These are phyloP conservation scores for Cornus florida DNA, from an alignment of 148 eudicot species.

Conservation along the genomic window DNA sequence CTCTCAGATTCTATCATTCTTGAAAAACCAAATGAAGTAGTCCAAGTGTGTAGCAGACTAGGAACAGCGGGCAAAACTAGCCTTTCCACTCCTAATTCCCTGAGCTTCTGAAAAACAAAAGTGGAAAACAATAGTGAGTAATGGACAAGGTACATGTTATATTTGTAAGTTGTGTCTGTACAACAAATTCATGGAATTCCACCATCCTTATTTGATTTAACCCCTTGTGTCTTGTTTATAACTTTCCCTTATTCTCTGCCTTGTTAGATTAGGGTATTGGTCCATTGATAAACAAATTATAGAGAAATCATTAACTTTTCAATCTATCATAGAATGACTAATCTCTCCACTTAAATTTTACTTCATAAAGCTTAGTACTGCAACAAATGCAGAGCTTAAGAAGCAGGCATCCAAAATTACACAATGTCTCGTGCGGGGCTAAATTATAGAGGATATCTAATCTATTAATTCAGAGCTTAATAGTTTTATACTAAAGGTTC, in stretches of 20 bases:
- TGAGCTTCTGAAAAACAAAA: constrained; percentile 51
- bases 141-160: not conserved
- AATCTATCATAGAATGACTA: not conserved
- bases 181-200: not conserved
- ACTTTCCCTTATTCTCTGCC: not conserved
- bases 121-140: constrained; percentile 1
- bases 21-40: constrained; percentile 73
- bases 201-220: not conserved
- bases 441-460: too few species aligned
- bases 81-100: constrained; percentile 74
- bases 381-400: too few species aligned
- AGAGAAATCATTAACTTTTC: not conserved
- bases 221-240: not conserved
- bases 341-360: not conserved
- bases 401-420: not conserved
- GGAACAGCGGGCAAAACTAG: constrained; percentile 83
- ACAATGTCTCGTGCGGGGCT: too few species aligned
- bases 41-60: constrained; percentile 76
- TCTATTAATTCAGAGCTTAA: too few species aligned
- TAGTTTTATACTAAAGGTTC: too few species aligned
- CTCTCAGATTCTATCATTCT: constrained; percentile 46
- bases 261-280: too few species aligned
- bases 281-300: not conserved
- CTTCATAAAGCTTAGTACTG: not conserved
- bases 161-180: too few species aligned